phyloP scores from a whole-genome alignment of 2,329 filamentous ascomycete species.

The Fusarium longipes region DNA sequence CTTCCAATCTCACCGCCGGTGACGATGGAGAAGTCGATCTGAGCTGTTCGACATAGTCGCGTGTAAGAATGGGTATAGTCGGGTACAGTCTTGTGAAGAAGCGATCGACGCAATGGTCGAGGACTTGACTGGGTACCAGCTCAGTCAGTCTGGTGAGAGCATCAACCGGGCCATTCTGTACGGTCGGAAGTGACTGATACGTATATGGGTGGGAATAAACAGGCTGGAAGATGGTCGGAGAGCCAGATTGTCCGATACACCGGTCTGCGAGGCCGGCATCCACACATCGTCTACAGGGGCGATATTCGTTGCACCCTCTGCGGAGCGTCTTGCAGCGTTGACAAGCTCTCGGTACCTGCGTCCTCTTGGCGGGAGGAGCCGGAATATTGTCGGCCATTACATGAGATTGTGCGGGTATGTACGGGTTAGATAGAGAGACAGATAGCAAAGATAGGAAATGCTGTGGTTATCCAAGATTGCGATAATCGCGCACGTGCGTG shows the following conservation, averaged over 20 bases:
- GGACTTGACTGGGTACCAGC: constrained; percentile 49
- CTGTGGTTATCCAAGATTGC: constrained; percentile 1
- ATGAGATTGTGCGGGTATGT: constrained; percentile 1
- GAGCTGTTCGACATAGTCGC: constrained; percentile 51
- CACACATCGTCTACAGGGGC: constrained; percentile 57
- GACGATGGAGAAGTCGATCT: constrained; percentile 32
- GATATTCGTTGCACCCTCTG: constrained; percentile 57
- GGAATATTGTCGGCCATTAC: constrained; percentile 26
- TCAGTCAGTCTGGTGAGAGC: constrained; percentile 47
- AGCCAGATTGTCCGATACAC: constrained; percentile 47
- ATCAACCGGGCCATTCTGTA: background rate
- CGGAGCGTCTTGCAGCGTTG: constrained; percentile 57
- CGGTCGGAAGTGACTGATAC: background rate
- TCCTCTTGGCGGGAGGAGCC: constrained; percentile 48
- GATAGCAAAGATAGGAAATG: background rate
- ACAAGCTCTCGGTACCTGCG: constrained; percentile 58
- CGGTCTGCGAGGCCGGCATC: constrained; percentile 56
- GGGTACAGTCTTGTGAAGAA: constrained; percentile 56
- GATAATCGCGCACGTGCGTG: constrained; percentile 34
- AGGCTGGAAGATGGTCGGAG: constrained; percentile 16
- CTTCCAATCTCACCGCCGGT: constrained; percentile 48
- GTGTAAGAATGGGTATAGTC: constrained; percentile 58
- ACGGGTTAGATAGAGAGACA: background rate
- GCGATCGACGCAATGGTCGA: constrained; percentile 54
- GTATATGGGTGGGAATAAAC: background rate